phyloP scores from a whole-genome alignment of 2,329 filamentous ascomycete genomes.

The Coniella vitis region DNA sequence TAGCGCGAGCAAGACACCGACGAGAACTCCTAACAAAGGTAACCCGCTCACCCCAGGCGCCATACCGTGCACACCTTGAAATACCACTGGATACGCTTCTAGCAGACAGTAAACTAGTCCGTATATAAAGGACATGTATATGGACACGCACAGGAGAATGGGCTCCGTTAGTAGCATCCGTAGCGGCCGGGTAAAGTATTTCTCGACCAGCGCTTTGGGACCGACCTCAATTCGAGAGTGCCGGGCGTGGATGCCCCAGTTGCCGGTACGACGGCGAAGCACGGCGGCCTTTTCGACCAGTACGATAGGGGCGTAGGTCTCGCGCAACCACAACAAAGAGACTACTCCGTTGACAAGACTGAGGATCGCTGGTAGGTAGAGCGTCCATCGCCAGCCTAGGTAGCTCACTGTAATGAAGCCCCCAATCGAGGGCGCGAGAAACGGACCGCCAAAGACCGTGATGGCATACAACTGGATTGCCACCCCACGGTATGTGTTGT shows the following conservation, averaged over 20 bases:
- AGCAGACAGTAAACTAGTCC: constrained; percentile 14
- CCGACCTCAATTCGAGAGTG: constrained; percentile 8
- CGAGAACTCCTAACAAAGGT: constrained; percentile 24
- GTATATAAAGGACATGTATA: constrained; percentile 16
- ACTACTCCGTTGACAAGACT: constrained; percentile 2
- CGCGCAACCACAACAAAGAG: constrained; percentile 7
- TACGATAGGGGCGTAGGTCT: constrained; percentile 9
- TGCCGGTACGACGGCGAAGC: constrained; percentile 20
- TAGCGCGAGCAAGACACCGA: constrained; percentile 14
- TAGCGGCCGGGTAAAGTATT: constrained; percentile 20
- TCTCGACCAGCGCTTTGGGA: constrained; percentile 12
- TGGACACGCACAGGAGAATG: constrained; percentile 41
- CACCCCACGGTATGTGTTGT: constrained; percentile 11
- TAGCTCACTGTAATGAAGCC: constrained; percentile 7
- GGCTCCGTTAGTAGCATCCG: constrained; percentile 42
- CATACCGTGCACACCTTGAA: constrained; percentile 24
- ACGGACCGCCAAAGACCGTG: constrained; percentile 11
- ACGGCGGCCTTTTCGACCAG: constrained; percentile 3
- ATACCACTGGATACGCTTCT: constrained; percentile 18
- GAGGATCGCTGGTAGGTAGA: constrained; percentile 8
- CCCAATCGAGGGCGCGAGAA: constrained; percentile 5
- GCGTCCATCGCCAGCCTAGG: constrained; percentile 10
- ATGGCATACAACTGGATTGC: constrained; percentile 11
- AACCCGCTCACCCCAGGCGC: constrained; percentile 22
- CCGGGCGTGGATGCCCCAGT: constrained; percentile 11